Conservation (phyloP, 345 rosid genomes). For the Citrus inodora region DNA sequence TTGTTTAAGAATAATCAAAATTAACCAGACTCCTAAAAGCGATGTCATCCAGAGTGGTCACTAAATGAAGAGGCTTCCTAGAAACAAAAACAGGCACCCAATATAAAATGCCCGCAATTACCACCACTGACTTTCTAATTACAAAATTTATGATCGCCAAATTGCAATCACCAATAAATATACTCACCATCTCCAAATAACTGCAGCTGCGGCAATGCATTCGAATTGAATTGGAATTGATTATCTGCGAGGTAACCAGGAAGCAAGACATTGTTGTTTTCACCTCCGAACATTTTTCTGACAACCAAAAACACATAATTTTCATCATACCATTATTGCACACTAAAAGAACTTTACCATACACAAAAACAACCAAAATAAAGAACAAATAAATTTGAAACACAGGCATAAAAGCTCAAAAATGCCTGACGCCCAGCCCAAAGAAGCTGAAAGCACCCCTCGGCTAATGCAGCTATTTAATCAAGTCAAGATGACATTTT, state of each 20-base stretch:
- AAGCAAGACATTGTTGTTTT: constrained; percentile 41
- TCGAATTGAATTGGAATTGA: constrained; percentile 48
- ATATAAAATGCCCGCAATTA: neutral
- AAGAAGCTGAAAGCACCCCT: neutral
- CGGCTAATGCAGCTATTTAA: neutral
- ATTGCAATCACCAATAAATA: neutral
- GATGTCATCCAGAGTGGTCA: neutral
- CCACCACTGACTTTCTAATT: neutral
- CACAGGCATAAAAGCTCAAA: neutral
- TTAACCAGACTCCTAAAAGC: neutral
- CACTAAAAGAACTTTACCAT: neutral
- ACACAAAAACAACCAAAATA: neutral
- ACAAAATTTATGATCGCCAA: neutral
- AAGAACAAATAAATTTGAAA: neutral
- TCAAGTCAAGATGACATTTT: neutral
- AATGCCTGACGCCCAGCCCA: neutral
- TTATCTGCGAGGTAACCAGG: constrained; percentile 50
- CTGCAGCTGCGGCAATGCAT: constrained; percentile 57
- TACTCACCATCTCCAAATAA: constrained; percentile 50
- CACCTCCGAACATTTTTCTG: constrained; percentile 69
- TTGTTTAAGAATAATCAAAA: neutral
- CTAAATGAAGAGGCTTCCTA: neutral
- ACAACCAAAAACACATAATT: neutral
- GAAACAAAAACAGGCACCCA: neutral
- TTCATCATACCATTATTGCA: neutral